Conservation (phyloP, 768 basidiomycete genomes). For the Candolleomyces aberdarensis region DNA sequence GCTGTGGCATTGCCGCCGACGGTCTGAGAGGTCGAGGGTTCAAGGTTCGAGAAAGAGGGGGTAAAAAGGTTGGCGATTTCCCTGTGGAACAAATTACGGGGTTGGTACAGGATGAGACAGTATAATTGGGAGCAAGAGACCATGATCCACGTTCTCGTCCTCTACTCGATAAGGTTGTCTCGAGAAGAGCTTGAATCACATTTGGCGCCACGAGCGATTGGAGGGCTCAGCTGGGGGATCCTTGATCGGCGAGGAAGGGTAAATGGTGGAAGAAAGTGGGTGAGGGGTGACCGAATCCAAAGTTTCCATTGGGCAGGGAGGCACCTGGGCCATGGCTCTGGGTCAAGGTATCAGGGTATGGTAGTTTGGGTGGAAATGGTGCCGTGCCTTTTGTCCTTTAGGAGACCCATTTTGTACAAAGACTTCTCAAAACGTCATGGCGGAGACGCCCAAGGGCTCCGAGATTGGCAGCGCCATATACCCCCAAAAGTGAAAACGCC, state of each 20-base stretch:
- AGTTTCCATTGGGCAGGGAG: constrained; percentile 1
- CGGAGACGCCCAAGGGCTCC: background rate
- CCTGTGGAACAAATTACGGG: background rate
- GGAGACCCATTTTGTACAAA: background rate
- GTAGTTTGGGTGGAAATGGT: background rate
- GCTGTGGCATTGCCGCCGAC: background rate
- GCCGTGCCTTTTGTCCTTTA: background rate
- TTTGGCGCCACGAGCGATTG: background rate
- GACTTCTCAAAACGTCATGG: background rate
- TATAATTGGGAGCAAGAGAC: background rate
- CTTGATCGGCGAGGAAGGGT: constrained; percentile 1
- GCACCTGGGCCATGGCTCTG: background rate
- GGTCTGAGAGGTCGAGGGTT: background rate
- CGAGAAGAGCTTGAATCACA: background rate
- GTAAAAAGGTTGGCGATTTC: background rate
- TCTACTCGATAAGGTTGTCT: constrained; percentile 1
- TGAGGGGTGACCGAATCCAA: background rate
- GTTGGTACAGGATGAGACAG: background rate
- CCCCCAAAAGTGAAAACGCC: background rate
- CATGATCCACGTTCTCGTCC: constrained; percentile 2
- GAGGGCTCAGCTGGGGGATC: background rate
- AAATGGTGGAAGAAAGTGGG: background rate
- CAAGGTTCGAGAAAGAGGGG: background rate
- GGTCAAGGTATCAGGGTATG: background rate
- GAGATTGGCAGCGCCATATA: background rate